phyloP scores from a whole-genome alignment of 176 grass and related monocot species.

The Triticum timopheevii region DNA sequence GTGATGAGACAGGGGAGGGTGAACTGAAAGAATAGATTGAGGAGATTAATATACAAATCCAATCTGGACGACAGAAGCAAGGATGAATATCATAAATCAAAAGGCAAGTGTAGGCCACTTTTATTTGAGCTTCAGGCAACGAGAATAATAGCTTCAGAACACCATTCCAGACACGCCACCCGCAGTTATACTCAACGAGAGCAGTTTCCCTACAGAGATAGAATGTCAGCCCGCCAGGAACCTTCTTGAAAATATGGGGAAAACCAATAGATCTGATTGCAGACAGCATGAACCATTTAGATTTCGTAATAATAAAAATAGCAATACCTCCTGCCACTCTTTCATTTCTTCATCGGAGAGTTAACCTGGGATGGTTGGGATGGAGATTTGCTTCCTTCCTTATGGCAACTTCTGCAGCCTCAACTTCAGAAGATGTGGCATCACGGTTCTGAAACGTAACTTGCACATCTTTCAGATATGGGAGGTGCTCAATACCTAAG shows the following conservation, averaged over 20 bases:
- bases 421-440: not conserved
- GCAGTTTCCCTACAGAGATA: no score
- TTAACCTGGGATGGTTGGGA: not conserved
- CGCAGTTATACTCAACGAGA: no score
- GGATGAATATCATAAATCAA: not conserved
- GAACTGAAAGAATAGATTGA: conserved; percentile 44
- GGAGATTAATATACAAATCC: conserved; percentile 44
- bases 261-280: no score
- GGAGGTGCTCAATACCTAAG: not conserved
- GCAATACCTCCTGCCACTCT: no score
- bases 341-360: not conserved
- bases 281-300: no score
- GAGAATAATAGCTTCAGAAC: no score
- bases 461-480: not conserved
- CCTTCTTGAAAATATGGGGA: no score
- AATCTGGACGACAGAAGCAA: not conserved
- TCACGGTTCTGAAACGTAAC: rapidly evolving
- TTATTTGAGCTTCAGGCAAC: no score
- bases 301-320: no score
- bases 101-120: no score
- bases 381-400: not conserved
- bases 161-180: no score
- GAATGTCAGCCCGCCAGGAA: rapidly evolving
- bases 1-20: not conserved
- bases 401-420: not conserved